These are phyloP conservation scores for Blakeslea trispora DNA, from an alignment of 371 early-diverging fungal species.

Conservation along the genomic window DNA sequence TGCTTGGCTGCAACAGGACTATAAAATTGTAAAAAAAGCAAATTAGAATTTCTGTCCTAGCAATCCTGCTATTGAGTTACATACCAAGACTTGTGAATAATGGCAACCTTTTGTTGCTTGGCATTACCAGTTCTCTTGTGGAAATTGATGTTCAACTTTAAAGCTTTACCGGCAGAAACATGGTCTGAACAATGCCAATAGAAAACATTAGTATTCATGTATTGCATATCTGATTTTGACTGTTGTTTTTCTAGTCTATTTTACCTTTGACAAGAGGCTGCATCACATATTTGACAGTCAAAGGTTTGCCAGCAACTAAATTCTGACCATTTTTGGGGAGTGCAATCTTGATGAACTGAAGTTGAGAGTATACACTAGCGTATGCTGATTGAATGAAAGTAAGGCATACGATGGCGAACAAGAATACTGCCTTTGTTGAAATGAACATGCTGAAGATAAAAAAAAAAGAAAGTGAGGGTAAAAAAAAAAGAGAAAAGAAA, in stretches of 20 bases:
- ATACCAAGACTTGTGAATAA: conserved; percentile 38
- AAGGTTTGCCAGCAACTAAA: conserved; percentile 37
- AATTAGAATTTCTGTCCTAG: no score
- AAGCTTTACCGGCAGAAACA: conserved; percentile 40
- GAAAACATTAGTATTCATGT: not conserved
- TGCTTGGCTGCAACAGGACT: conserved; percentile 35
- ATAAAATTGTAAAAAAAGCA: not conserved
- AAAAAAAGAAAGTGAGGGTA: conserved; percentile 6
- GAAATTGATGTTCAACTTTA: conserved; percentile 40
- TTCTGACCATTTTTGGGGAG: conserved; percentile 42
- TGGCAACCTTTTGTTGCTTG: conserved; percentile 39
- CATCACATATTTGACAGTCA: conserved; percentile 48
- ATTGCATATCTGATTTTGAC: not conserved
- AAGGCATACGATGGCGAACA: conserved; percentile 17
- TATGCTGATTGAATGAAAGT: conserved; percentile 25
- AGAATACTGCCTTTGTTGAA: conserved; percentile 15
- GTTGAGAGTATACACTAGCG: conserved; percentile 46
- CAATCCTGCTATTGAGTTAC: no score
- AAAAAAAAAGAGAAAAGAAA: not conserved
- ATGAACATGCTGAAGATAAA: conserved; percentile 8
- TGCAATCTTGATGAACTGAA: conserved; percentile 51
- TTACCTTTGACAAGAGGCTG: conserved; percentile 48
- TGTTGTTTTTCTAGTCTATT: not conserved
- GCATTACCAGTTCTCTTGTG: conserved; percentile 43
- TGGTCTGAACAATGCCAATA: conserved; percentile 23